Base-by-base conservation (phyloP, 805 yeast species). In the Saccharomyces mikatae region DNA sequence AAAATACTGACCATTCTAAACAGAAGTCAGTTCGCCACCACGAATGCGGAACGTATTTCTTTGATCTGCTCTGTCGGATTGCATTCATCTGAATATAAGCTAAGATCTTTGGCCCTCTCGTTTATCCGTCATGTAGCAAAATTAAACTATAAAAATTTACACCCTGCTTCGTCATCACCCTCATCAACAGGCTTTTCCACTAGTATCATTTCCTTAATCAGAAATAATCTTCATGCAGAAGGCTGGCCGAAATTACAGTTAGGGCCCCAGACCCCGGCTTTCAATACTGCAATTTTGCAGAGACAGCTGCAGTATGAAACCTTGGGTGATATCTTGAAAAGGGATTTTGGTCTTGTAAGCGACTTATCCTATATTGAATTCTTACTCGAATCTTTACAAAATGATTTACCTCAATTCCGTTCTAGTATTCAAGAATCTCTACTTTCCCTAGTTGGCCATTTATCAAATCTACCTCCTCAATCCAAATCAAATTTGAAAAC, bases 291-390 rank as follows among this genome's bases (percentile, higher is more conserved):
- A 2, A 56, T 80, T 2, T 60, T 69, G 4, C 84, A 80, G 59
- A 76, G 94, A 60, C 77, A 79, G 61, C 69, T 76, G 41, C 89
- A 87, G 60, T 91, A 89, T 63, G 96, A 88, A 65, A 84, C 95
- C 0, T 68, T 91, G 26, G 94, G 96, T 1, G 77, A 81, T 22
- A 74, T 91, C 6, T 64, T 86, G 51, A 74, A 77, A 54, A 74
- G 77, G 32, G 73, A 78, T 44, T 74, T 80, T 0, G 60, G 65
- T 0, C 65, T 83, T 31, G 55, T 71, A 2, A 60, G 71, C 13
- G 83, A 82, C 60, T 68, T 84, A 41, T 66, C 77, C 0, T 80
- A 78, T 57, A 65, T 89, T 44, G 80, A 79, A 50, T 90, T 89
- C 62, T 69, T 91, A 21, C 83, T 90, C 58, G 82, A 83, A 41